phyloP scores from a whole-genome alignment of 768 basidiomycete species.

The Amanita muscaria region DNA sequence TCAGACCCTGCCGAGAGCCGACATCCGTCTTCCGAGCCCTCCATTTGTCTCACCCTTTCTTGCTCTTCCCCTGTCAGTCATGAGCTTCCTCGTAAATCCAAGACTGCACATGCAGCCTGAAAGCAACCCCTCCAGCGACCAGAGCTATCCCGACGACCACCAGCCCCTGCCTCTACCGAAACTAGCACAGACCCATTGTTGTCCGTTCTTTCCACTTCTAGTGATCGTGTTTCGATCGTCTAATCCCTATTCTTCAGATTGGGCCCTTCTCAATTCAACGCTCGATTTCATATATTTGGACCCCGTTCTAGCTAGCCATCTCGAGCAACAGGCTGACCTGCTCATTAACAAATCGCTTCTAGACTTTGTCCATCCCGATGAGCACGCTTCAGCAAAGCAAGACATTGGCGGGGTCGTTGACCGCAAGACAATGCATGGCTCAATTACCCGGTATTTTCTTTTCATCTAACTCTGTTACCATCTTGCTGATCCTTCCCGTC shows the following conservation, averaged over 20 bases:
- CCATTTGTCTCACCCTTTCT: constrained; percentile 12
- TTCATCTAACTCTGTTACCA: constrained; percentile 11
- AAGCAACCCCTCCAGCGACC: constrained; percentile 11
- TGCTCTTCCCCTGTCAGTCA: constrained; percentile 11
- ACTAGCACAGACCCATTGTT: constrained; percentile 68
- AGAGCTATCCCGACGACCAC: constrained; percentile 27
- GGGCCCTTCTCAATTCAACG: constrained; percentile 70
- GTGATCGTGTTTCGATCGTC: constrained; percentile 33
- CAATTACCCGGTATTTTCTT: constrained; percentile 57
- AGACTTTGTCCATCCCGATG: constrained; percentile 79
- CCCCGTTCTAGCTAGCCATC: constrained; percentile 66
- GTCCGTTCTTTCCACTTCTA: constrained; percentile 36
- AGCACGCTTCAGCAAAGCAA: constrained; percentile 61
- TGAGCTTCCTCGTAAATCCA: constrained; percentile 18
- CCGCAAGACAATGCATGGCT: constrained; percentile 70
- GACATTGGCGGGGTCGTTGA: constrained; percentile 72
- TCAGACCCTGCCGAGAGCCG: constrained; percentile 3
- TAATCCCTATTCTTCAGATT: constrained; percentile 42
- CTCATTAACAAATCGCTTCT: constrained; percentile 67
- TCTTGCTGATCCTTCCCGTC: constrained; percentile 5
- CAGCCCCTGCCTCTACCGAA: constrained; percentile 35
- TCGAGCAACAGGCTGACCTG: constrained; percentile 58
- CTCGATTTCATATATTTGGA: constrained; percentile 78
- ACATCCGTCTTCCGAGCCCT: constrained; percentile 1
- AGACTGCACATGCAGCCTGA: constrained; percentile 9